Base-by-base conservation (phyloP, 495 filamentous ascomycete genomes). In the Hapsidospora chrysogenum region DNA sequence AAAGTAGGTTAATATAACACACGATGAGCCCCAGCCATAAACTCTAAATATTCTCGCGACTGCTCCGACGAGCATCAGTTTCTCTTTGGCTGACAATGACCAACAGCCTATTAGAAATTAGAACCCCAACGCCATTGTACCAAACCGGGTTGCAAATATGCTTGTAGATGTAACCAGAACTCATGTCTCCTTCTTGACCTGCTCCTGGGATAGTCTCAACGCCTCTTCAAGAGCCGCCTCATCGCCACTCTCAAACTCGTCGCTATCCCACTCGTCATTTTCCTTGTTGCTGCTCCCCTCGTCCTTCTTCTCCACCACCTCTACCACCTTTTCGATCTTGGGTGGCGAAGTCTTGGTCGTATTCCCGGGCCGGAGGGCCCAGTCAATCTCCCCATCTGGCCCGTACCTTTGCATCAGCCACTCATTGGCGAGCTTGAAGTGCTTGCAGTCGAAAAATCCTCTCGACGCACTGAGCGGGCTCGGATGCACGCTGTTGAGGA, bases 381-480 rank as follows among this genome's bases (percentile, higher is more conserved):
- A 97, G 52, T 95, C 75, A 48, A 97, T 85, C 44, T 67, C 64
- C n/a, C 68, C 74, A 4, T 74, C 77, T 21, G 64, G 62, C 1
- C 92, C 89, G 56, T 96, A 93, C 35, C 76, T 58, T 41, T 60
- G 44, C 35, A 63, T 62, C 21, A 97, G 60, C 87, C 89, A 97
- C 45, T 85, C 80, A 49, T 97, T 96, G 37, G 82, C 77, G 56
- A 75, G 73, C 44, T 66, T 75, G 53, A 94, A 97, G 57, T 96
- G 92, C 0, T 74, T 75, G 41, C 84, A 87, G 33, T 76, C 69
- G 46, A 89, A 85, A 60, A 83, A 97, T 21, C 89, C 92, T 21
- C 66, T 59, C 7, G 49, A 43, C 2, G 89, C 89, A 55, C 80
- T 86, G 40, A 92, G 51, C 29, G 89, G 89, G 57, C 84, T 92